These are phyloP conservation scores for Striga hermonthica DNA, from an alignment of 305 asterid genomes.

Conservation along the genomic window DNA sequence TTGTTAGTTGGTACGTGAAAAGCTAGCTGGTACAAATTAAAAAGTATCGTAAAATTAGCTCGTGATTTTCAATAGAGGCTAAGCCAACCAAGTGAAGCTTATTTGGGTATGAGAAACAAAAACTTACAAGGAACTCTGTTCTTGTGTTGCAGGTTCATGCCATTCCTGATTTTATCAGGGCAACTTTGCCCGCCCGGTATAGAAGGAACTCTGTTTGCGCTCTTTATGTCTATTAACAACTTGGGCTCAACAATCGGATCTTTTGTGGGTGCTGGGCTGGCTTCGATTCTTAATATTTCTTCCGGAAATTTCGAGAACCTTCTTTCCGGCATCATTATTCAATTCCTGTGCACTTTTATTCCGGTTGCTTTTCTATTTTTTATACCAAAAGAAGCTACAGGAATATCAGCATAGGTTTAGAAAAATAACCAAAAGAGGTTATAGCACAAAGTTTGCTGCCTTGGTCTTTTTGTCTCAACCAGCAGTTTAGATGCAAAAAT, in stretches of 20 bases:
- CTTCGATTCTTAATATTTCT: slow-evolving; percentile 72
- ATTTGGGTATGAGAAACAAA: no score
- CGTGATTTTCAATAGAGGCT: no score
- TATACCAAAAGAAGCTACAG: slow-evolving; percentile 91
- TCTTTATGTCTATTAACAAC: slow-evolving; percentile 91
- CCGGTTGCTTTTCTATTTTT: slow-evolving; percentile 67
- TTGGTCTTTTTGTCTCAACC: slow-evolving; percentile 14
- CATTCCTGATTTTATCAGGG: slow-evolving; percentile 86
- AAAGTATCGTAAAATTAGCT: no score
- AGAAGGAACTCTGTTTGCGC: slow-evolving; percentile 88
- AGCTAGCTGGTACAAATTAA: no score
- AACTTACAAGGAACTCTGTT: neutral
- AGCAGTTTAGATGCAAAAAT: slow-evolving; percentile 29
- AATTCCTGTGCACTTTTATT: slow-evolving; percentile 60
- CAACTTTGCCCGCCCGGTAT: slow-evolving; percentile 98
- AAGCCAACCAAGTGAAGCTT: no score
- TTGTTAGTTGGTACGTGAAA: no score
- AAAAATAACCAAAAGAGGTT: slow-evolving; percentile 19
- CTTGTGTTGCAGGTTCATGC: slow-evolving; percentile 78
- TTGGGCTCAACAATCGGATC: slow-evolving; percentile 76
- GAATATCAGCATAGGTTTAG: slow-evolving; percentile 60
- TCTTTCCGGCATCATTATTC: slow-evolving; percentile 55
- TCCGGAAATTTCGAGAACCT: slow-evolving; percentile 84
- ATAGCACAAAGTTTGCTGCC: slow-evolving; percentile 25
- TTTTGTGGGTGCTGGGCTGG: slow-evolving; percentile 76